These are phyloP conservation scores for Aspergillus oerlinghausenensis DNA, from an alignment of 2,329 filamentous ascomycete species.

Conservation along the genomic window DNA sequence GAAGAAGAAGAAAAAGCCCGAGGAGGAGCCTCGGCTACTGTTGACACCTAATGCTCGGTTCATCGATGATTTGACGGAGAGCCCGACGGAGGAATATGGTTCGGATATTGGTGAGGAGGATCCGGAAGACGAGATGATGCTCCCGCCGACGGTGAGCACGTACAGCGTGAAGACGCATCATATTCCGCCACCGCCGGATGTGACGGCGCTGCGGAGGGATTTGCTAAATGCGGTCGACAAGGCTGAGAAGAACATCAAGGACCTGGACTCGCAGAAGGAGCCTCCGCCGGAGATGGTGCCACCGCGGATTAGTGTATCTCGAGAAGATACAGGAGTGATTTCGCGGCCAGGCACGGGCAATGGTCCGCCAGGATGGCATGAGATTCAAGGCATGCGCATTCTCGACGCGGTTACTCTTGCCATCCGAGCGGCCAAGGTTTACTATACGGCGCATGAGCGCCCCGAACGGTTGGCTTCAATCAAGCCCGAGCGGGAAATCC, in stretches of 20 bases:
- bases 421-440: slow-evolving; percentile 92
- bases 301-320: slow-evolving; percentile 28
- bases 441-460: slow-evolving; percentile 89
- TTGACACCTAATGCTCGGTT: slow-evolving; percentile 37
- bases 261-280: slow-evolving; percentile 26
- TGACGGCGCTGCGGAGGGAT: slow-evolving; percentile 69
- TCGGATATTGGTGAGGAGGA: slow-evolving; percentile 45
- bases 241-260: slow-evolving; percentile 62
- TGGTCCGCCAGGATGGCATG: slow-evolving; percentile 64
- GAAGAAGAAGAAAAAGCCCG: slow-evolving; percentile 45
- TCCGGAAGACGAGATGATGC: slow-evolving; percentile 67
- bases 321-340: slow-evolving; percentile 33
- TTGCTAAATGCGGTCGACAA: slow-evolving; percentile 64
- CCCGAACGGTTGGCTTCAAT: slow-evolving; percentile 81
- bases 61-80: slow-evolving; percentile 46
- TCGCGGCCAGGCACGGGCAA: slow-evolving; percentile 15
- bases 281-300: slow-evolving; percentile 26
- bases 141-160: slow-evolving; percentile 95
- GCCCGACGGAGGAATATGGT: slow-evolving; percentile 42
- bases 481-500: slow-evolving; percentile 79
- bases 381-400: slow-evolving; percentile 86
- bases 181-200: slow-evolving; percentile 77
- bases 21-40: slow-evolving; percentile 39
- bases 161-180: slow-evolving; percentile 82
- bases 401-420: slow-evolving; percentile 89